Base-by-base conservation (phyloP, 768 basidiomycete genomes). In the Leccinum variicolor region DNA sequence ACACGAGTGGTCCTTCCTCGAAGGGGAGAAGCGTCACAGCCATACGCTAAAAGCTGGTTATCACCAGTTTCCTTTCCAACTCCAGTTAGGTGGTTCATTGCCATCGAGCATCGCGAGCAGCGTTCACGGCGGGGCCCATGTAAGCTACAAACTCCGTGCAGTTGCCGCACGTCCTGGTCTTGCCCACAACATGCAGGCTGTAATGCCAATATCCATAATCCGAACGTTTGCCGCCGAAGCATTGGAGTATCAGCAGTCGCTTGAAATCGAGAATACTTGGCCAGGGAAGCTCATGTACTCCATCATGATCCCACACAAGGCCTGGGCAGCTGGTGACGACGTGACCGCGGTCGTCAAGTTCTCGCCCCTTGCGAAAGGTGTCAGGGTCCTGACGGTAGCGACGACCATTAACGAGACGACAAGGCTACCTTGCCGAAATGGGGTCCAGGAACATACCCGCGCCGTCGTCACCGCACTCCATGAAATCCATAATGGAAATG, bases 251-350 rank as follows among this genome's bases (percentile, higher is more conserved):
- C 95, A 93, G 66, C 94, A 98, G 69, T 93, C 93, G 2, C 81
- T 97, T 57, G 96, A 98, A 71, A 87, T 92, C 62, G 92, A 97
- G 73, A 97, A 95, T 71, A 94, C 94, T 15, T 98, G 96, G 96
- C 94, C 96, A 0, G 89, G 89, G 21, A 98, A 98, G 76, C 77
- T 97, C 74, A 96, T 95, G 94, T 98, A 96, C 72, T 87, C 89
- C 6, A 84, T 93, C 67, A 90, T 94, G 76, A 74, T 98, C 31
- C 95, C 95, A 0, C 94, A 96, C 79, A 96, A 95, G 69, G 96
- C 95, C 0, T 98, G 90, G 86, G 92, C 94, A 0, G 90, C 87
- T 0, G 95, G 94, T 6, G 94, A 98, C 72, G 81, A 80, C 10
- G 75, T 97, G 55, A 87, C 89, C 0, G 87, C 92, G 0, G 75